Evolutionary conservation across 345 rosid genomes (phyloP).

Genomic region (Corymbia maculata): DNA sequence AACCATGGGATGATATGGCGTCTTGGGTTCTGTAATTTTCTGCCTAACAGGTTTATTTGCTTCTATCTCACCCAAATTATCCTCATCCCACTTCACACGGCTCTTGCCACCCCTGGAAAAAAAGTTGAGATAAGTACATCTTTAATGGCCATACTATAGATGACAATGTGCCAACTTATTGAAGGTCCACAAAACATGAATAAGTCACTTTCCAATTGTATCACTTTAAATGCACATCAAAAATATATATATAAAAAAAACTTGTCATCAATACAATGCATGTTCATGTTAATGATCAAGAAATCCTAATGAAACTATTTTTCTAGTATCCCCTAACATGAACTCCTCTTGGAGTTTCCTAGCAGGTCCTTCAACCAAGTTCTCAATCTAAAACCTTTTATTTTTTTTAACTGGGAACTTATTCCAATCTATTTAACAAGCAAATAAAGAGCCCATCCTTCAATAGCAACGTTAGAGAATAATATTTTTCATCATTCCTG

Average conservation of each 20-base stretch:
- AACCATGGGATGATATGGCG: slow-evolving; percentile 90
- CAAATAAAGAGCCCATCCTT: neutral
- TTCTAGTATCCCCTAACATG: neutral
- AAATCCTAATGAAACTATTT: neutral
- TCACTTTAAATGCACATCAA: neutral
- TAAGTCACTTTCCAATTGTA: neutral
- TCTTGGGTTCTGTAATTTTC: slow-evolving; percentile 98
- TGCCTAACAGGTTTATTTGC: slow-evolving; percentile 92
- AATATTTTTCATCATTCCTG: neutral
- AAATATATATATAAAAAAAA: no score
- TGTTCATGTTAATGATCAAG: neutral
- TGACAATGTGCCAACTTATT: neutral
- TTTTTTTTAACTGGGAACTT: neutral
- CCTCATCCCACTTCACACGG: slow-evolving; percentile 88
- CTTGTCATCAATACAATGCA: neutral
- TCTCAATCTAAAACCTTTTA: neutral
- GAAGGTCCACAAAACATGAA: neutral
- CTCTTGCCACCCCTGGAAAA: slow-evolving; percentile 27
- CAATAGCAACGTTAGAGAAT: neutral
- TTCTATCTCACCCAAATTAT: slow-evolving; percentile 81
- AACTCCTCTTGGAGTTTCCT: neutral
- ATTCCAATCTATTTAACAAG: neutral
- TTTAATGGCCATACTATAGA: neutral
- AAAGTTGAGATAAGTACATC: neutral
- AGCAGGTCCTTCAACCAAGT: neutral